Percentiles rank a stretch among this genome's conserved stretches.
Evolutionary conservation across 2,329 filamentous ascomycete species (phyloP).

Genomic region (Colletotrichum kahawae): DNA sequence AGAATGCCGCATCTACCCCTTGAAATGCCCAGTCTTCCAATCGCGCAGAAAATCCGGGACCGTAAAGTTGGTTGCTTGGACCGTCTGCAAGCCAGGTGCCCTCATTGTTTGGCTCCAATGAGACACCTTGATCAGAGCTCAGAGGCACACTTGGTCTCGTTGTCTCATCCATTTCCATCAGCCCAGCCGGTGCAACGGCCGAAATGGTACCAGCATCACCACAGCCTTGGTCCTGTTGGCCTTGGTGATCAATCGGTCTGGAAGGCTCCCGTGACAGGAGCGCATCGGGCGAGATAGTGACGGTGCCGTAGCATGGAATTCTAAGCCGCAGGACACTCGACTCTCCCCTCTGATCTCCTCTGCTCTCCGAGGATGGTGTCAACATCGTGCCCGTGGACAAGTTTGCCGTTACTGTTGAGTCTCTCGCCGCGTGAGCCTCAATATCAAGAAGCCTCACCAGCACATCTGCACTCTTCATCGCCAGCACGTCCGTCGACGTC

Average conservation of each 20-base stretch:
- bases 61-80: not conserved
- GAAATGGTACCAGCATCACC: rapidly evolving
- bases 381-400: not conserved
- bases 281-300: constrained; percentile 32
- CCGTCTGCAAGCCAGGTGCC: not conserved
- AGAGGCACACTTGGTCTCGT: not conserved
- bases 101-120: not conserved
- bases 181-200: not conserved
- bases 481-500: constrained; percentile 34
- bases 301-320: constrained; percentile 34
- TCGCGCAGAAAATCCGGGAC: constrained; percentile 24
- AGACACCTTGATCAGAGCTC: not conserved
- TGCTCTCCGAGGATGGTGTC: not conserved
- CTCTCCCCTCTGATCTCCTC: not conserved
- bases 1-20: constrained; percentile 38
- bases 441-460: constrained; percentile 36
- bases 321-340: constrained; percentile 3
- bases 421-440: constrained; percentile 32
- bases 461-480: constrained; percentile 32
- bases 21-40: constrained; percentile 38
- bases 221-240: rapidly evolving
- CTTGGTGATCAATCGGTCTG: constrained; percentile 1
- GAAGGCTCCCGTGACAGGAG: constrained; percentile 27
- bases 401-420: constrained; percentile 4
- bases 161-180: not conserved